Percentiles rank a stretch among this genome's conserved stretches.
Conservation (phyloP, 345 rosid species). For the Hibiscus syriacus region DNA sequence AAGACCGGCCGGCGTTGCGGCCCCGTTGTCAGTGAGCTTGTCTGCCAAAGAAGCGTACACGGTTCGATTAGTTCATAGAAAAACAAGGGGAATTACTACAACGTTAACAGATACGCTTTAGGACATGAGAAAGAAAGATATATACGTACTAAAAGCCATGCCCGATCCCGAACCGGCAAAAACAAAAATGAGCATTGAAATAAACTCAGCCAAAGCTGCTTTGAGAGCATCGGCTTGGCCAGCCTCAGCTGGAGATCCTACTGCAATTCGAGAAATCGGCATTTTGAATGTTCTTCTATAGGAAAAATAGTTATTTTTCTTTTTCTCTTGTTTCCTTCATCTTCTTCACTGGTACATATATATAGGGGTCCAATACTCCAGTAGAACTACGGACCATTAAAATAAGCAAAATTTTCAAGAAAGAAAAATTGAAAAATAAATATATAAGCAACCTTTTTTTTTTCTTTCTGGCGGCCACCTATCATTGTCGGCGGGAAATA, state of each 20-base stretch:
- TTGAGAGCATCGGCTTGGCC: no score
- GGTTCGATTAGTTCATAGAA: neutral
- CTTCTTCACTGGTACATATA: constrained; percentile 2
- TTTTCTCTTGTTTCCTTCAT: neutral
- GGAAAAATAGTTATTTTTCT: neutral
- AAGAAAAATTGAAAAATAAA: no score
- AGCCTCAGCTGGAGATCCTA: no score
- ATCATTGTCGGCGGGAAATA: constrained; percentile 13
- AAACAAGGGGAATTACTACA: no score
- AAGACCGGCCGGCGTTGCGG: constrained; percentile 54
- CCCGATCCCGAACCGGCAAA: constrained; percentile 75
- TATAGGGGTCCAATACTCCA: constrained; percentile 8
- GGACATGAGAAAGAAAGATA: neutral
- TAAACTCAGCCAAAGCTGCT: no score
- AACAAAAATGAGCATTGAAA: no score
- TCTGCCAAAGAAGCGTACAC: constrained; percentile 16
- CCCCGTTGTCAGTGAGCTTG: constrained; percentile 43
- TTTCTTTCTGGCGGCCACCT: constrained; percentile 15
- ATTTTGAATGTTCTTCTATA: constrained; percentile 16
- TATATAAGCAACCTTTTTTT: no score
- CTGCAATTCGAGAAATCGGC: no score
- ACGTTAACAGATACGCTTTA: no score
- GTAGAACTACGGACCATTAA: neutral
- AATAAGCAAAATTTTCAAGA: constrained; percentile 4
- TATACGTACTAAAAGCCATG: constrained; percentile 53